phyloP scores from a whole-genome alignment of 1,284 basidiomycete genomes.

The Hemileccinum hortonii region DNA sequence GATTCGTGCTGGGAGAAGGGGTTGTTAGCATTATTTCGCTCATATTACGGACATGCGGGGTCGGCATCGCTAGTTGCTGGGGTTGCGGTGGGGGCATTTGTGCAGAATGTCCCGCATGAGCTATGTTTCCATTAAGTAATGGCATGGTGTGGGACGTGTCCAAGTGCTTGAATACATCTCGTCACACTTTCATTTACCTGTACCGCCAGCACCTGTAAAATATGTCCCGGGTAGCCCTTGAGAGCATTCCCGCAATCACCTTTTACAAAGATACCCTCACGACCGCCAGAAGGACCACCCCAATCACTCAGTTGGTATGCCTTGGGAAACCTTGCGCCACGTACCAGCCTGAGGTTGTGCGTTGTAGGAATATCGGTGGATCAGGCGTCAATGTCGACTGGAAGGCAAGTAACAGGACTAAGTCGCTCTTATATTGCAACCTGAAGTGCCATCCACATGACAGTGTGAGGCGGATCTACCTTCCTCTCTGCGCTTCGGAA shows the following conservation, averaged over 20 bases:
- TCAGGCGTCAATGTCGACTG: constrained; percentile 77
- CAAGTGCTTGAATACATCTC: not conserved
- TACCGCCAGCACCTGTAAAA: constrained; percentile 3
- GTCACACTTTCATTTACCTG: not conserved
- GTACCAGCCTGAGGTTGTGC: constrained; percentile 83
- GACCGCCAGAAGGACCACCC: constrained; percentile 58
- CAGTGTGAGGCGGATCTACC: constrained; percentile 91
- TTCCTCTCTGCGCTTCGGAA: constrained; percentile 74
- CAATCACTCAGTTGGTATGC: constrained; percentile 80
- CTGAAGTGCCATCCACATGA: constrained; percentile 13
- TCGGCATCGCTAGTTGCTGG: constrained; percentile 79
- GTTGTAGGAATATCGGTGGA: constrained; percentile 79
- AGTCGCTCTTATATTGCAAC: constrained; percentile 2
- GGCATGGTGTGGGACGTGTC: constrained; percentile 3
- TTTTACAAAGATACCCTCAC: constrained; percentile 77
- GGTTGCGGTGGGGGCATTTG: constrained; percentile 78
- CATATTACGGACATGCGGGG: constrained; percentile 69
- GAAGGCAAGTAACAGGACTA: constrained; percentile 54
- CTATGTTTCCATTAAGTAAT: constrained; percentile 14
- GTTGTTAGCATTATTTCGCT: constrained; percentile 84
- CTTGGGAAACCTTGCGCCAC: constrained; percentile 73
- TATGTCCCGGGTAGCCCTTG: constrained; percentile 70
- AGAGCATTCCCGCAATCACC: constrained; percentile 71
- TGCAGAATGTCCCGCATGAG: constrained; percentile 56
- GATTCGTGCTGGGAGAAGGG: constrained; percentile 94